Conservation (phyloP, 2,329 filamentous ascomycete species). For the Sporothrix inflata region DNA sequence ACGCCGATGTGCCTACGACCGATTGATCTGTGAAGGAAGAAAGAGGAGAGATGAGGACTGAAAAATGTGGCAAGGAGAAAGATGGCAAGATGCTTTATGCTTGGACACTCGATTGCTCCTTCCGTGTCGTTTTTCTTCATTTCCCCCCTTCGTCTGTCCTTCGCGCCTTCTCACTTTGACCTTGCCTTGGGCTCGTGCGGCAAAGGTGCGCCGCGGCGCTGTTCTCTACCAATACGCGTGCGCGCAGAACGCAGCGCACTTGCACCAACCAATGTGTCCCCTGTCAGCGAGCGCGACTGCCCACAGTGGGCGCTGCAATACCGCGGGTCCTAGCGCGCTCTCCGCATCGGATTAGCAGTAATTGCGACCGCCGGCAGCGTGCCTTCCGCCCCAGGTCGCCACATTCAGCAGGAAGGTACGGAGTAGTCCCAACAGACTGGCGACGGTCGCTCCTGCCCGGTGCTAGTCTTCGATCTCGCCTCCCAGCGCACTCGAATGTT, state of each 20-base stretch:
- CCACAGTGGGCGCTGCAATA: conserved; percentile 20
- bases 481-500: background rate
- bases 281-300: background rate
- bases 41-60: background rate
- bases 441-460: background rate
- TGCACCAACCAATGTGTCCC: background rate
- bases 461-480: background rate
- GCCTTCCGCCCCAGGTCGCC: background rate
- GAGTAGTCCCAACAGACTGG: background rate
- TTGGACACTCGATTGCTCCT: background rate
- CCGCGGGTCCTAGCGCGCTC: background rate
- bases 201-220: conserved; percentile 10
- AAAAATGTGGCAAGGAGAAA: background rate
- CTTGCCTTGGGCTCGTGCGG: background rate
- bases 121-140: background rate
- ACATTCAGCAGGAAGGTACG: background rate
- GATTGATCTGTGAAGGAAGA: background rate
- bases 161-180: conserved; percentile 5
- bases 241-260: background rate
- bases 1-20: background rate
- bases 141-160: background rate
- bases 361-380: conserved; percentile 26
- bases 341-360: conserved; percentile 27
- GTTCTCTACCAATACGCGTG: conserved; percentile 17
- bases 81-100: background rate